Evolutionary conservation across 805 yeast genomes (phyloP).

Genomic region (Yamadazyma nakazawae): DNA sequence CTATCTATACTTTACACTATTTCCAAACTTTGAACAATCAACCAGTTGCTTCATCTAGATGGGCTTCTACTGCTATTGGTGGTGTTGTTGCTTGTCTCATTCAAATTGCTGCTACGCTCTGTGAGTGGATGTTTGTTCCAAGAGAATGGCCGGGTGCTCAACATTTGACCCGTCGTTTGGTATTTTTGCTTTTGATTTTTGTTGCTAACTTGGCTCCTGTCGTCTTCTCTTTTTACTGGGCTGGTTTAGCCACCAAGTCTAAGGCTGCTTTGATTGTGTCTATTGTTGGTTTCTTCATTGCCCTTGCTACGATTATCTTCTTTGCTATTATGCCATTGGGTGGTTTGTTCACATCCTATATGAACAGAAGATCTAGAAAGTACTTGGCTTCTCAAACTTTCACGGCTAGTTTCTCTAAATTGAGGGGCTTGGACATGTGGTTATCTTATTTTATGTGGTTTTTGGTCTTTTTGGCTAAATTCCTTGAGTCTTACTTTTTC

Average conservation of each 20-base stretch:
- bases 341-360: conserved; percentile 89
- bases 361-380: conserved; percentile 81
- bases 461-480: conserved; percentile 85
- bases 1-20: conserved; percentile 84
- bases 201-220: conserved; percentile 79
- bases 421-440: conserved; percentile 91
- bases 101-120: conserved; percentile 81
- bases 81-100: conserved; percentile 82
- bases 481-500: conserved; percentile 87
- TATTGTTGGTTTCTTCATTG: conserved; percentile 85
- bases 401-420: conserved; percentile 83
- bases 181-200: conserved; percentile 66
- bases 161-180: conserved; percentile 83
- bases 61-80: conserved; percentile 92
- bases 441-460: conserved; percentile 91
- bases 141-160: conserved; percentile 99
- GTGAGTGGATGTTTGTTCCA: conserved; percentile 96
- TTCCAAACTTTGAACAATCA: conserved; percentile 76
- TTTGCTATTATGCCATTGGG: conserved; percentile 96
- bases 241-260: conserved; percentile 63
- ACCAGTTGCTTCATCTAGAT: conserved; percentile 86
- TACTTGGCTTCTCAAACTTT: conserved; percentile 93
- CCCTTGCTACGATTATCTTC: conserved; percentile 78
- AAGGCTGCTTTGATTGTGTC: conserved; percentile 74
- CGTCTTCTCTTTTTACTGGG: conserved; percentile 79